Base-by-base conservation (phyloP, 2,329 filamentous ascomycete species). In the Knufia petricola region DNA sequence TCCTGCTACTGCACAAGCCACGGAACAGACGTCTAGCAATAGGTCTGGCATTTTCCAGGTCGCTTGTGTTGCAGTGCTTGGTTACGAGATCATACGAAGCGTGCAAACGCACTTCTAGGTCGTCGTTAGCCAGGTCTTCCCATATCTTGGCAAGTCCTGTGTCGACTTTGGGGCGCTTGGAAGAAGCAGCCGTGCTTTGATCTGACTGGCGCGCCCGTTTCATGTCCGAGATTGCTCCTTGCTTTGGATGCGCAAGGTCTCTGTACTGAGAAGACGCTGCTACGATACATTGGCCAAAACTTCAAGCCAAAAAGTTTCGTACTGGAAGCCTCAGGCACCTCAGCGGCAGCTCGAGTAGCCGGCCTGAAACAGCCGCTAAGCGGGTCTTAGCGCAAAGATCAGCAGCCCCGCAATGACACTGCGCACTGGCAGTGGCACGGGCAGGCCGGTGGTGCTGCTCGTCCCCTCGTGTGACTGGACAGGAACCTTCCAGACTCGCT, bases 1-100 rank as follows among this genome's bases (percentile, higher is more conserved):
- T 95, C 50, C 87, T 82, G 48, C 87, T 84, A 63, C 88, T 95
- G 52, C 89, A 88, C 15, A 96, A 79, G 34, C 92, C 92, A 48
- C 86, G 81, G 64, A 95, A 87, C 31, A 98, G 72, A 21, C 84
- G 76, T 61, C 78, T 77, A 54, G 73, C 52, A 1, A 62, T 61
- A 48, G 66, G 67, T 46, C 63, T 60, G 41, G 69, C 64, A 49
- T 69, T 62, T 24, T 71, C 69, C 49, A 66, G 62, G 23, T 63
- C 61, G 51, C 65, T 61, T 44, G 68, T 64, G 13, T 66, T 61
- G 2, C 68, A 69, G 50, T 71, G 69, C 44, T 70, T 66, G 7
- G 66, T 66, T 2, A 72, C 61, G 32, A 73, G 59, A 3, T 62
- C 62, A 42, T 66, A 63, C 1, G 70, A 70, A 31, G 69, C 70